Percentiles rank a stretch among this genome's conserved stretches.
phyloP scores from a whole-genome alignment of 352 stramenopile species.

The Phytophthora pistaciae region DNA sequence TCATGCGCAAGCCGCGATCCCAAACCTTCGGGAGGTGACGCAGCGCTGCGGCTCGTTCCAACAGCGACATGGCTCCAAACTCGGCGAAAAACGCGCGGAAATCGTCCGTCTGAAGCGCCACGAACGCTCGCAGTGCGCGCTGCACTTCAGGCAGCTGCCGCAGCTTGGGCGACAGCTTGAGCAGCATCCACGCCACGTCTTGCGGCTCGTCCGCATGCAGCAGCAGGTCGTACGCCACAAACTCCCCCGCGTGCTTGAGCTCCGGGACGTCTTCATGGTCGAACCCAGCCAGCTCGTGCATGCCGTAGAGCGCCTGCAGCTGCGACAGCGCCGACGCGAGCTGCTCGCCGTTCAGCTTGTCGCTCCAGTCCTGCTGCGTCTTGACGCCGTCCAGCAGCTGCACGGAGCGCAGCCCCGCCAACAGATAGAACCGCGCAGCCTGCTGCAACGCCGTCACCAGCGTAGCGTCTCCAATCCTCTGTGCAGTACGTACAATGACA shows the following conservation, averaged over 20 bases:
- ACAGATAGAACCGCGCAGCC: conserved; percentile 64
- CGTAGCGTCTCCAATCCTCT: conserved; percentile 48
- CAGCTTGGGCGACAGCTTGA: conserved; percentile 38
- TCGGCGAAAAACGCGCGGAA: conserved; percentile 39
- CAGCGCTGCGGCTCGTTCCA: conserved; percentile 54
- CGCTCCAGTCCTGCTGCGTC: conserved; percentile 57
- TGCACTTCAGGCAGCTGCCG: conserved; percentile 29
- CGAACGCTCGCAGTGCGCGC: conserved; percentile 56
- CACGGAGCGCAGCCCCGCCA: conserved; percentile 49
- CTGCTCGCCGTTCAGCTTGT: conserved; percentile 78
- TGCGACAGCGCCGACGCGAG: conserved; percentile 67
- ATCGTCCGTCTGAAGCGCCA: conserved; percentile 63
- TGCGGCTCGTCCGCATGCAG: conserved; percentile 62
- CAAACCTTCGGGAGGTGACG: conserved; percentile 55
- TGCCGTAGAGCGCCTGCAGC: conserved; percentile 51
- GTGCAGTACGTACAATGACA: not conserved
- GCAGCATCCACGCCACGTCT: conserved; percentile 50
- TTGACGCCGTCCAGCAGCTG: conserved; percentile 39
- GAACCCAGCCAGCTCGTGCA: conserved; percentile 20
- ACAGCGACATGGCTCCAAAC: conserved; percentile 39
- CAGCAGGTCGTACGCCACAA: conserved; percentile 66
- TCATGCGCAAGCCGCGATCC: conserved; percentile 40
- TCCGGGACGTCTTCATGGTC: conserved; percentile 13
- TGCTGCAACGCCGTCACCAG: conserved; percentile 57
- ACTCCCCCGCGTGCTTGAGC: conserved; percentile 40